Evolutionary conservation across 2,329 filamentous ascomycete genomes (phyloP), one percentile per base, ranked within the genome.

Genomic region (Aspergillus pseudotamarii): DNA sequence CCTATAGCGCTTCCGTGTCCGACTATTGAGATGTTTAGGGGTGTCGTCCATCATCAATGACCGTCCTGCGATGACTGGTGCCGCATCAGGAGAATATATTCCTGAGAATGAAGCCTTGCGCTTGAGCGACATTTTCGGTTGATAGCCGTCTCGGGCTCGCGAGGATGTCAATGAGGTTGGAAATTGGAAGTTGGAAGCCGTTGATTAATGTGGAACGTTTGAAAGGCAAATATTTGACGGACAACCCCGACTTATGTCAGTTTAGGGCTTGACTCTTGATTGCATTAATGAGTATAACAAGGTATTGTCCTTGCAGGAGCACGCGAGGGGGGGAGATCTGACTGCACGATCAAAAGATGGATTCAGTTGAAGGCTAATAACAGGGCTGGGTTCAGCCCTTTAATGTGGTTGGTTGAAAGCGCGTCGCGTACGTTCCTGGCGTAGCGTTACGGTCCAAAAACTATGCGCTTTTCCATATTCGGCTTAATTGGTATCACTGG

Each of bases 1-100:
- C 63, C 86, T 80, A 66, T 85, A 82, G 38, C 87, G 77, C 74
- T 89, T 89, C 63, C 83, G 80, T 61, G 87, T 89, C 21, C 87
- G 83, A 64, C 82, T 83, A 68, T 84, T 81, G 51, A 87, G 80
- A 68, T 87, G 75, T 69, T 72, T 75, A 21, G 76, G 73, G 21
- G 68, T 69, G 58, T 77, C 75, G 46, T 74, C 70, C 64, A 74
- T 69, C 32, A 68, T 72, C 68, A 75, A 70, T 57, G 69, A 67
- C 36, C 62, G 66, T 54, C 72, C 72, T 43, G 68, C 57, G 38
- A 63, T 50, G 55, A 68, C 64, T 66, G 61, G 65, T 59, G 72
- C 55, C 63, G 68, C 61, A 72, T 76, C 77, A 41, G 78, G 75
- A 50, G 81, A 79, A 41, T 80, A 71, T 21, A 82, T 66, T 16